Evolutionary conservation across 2,329 filamentous ascomycete species (phyloP).

Genomic region (Penicillium thymicola): DNA sequence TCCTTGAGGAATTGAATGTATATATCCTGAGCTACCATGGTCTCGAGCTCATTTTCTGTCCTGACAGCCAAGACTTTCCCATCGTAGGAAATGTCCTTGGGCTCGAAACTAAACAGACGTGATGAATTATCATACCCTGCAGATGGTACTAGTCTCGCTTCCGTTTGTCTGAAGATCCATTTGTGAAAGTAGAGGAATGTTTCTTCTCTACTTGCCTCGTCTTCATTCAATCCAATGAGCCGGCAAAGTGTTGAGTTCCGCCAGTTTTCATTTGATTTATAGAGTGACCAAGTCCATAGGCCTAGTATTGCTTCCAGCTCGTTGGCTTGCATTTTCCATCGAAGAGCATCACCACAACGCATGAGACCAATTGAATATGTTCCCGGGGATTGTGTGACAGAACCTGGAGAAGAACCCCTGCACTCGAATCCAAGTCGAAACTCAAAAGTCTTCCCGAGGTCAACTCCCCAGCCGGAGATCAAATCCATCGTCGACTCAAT

Average conservation of each 20-base stretch:
- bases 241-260: constrained; percentile 15
- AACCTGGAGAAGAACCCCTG: neutral
- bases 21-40: constrained; percentile 35
- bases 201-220: constrained; percentile 20
- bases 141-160: constrained; percentile 19
- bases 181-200: constrained; percentile 30
- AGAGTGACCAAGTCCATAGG: constrained; percentile 33
- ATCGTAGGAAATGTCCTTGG: neutral
- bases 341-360: constrained; percentile 20
- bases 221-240: constrained; percentile 20
- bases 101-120: constrained; percentile 22
- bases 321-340: constrained; percentile 25
- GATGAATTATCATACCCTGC: constrained; percentile 15
- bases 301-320: constrained; percentile 35
- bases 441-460: neutral
- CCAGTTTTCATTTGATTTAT: constrained; percentile 20
- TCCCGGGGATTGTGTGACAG: constrained; percentile 1
- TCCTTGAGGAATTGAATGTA: constrained; percentile 30
- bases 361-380: constrained; percentile 16
- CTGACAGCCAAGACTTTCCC: constrained; percentile 24
- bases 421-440: constrained; percentile 24
- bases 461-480: constrained; percentile 23
- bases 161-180: constrained; percentile 31
- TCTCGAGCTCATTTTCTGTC: constrained; percentile 23
- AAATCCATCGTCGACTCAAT: constrained; percentile 32